phyloP scores from a whole-genome alignment of 1,284 basidiomycete species.

The Cutaneotrichosporon cutaneum region DNA sequence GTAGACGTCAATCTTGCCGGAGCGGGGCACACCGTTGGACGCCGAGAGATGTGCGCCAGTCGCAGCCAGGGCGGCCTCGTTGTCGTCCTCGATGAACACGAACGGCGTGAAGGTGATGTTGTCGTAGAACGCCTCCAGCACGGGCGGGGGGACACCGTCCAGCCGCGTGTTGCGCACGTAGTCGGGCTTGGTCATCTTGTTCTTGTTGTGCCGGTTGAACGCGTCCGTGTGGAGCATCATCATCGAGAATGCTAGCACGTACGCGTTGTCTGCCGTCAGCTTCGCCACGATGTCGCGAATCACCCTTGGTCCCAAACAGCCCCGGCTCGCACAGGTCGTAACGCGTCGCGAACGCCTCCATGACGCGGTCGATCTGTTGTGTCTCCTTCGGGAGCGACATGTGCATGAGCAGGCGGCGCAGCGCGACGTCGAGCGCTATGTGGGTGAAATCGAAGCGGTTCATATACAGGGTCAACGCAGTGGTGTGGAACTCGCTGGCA shows the following conservation, averaged over 20 bases:
- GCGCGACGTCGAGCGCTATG: constrained; percentile 83
- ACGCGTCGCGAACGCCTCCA: constrained; percentile 87
- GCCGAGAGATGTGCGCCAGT: constrained; percentile 6
- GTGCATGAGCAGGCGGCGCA: constrained; percentile 88
- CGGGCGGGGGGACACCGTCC: constrained; percentile 77
- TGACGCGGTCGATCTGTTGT: constrained; percentile 96
- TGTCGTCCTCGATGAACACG: constrained; percentile 66
- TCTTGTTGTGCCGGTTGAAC: constrained; percentile 96
- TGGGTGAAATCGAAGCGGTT: constrained; percentile 74
- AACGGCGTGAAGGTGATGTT: constrained; percentile 94
- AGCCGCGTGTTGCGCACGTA: constrained; percentile 87
- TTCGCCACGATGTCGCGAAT: constrained; percentile 27
- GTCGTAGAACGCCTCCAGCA: constrained; percentile 93
- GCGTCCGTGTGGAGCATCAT: constrained; percentile 99
- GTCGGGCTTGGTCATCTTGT: constrained; percentile 93
- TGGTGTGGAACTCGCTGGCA: constrained; percentile 67
- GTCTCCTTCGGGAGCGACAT: constrained; percentile 90
- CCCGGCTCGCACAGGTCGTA: constrained; percentile 83
- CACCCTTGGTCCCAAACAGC: constrained; percentile 75
- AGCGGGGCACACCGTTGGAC: constrained; percentile 20
- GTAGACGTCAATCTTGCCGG: constrained; percentile 82
- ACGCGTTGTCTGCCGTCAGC: constrained; percentile 73
- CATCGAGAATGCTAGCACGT: constrained; percentile 94
- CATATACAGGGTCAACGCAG: constrained; percentile 72
- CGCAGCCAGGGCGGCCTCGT: constrained; percentile 21